These are phyloP conservation scores for Venturiaceae sp. DNA, from an alignment of 2,329 filamentous ascomycete genomes.

Conservation along the genomic window DNA sequence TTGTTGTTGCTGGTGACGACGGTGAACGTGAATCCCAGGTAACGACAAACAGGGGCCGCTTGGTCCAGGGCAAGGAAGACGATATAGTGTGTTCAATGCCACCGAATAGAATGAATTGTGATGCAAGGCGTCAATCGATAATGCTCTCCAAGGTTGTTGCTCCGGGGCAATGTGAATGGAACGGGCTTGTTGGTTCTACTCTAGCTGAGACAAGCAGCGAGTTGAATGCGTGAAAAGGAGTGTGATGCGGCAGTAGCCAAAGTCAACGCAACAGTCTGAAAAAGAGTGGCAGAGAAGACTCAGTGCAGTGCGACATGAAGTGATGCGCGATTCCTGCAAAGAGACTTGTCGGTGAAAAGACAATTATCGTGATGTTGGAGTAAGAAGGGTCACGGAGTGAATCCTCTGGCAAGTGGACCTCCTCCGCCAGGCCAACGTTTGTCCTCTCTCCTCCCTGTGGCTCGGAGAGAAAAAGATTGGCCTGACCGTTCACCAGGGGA, in stretches of 20 bases:
- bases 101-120: not conserved
- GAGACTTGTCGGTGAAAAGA: slow-evolving; percentile 1
- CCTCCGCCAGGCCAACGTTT: not conserved
- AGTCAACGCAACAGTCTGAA: not conserved
- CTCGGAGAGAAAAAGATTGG: not conserved
- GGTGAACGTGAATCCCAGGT: not conserved
- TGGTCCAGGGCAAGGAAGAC: not conserved
- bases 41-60: not conserved
- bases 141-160: not conserved
- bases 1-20: not conserved
- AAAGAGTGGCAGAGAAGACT: not conserved
- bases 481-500: not conserved
- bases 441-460: not conserved
- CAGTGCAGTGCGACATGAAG: not conserved
- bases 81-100: not conserved
- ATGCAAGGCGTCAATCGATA: not conserved
- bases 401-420: not conserved
- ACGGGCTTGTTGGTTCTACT: not conserved
- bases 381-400: not conserved
- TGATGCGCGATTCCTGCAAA: not conserved
- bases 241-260: not conserved
- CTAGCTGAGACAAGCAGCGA: slow-evolving; percentile 6
- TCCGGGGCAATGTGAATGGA: slow-evolving; percentile 3
- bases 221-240: not conserved
- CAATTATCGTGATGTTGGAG: not conserved